Evolutionary conservation across 768 basidiomycete species (phyloP), one percentile per base, ranked within the genome.

Genomic region (Lentinula boryana): DNA sequence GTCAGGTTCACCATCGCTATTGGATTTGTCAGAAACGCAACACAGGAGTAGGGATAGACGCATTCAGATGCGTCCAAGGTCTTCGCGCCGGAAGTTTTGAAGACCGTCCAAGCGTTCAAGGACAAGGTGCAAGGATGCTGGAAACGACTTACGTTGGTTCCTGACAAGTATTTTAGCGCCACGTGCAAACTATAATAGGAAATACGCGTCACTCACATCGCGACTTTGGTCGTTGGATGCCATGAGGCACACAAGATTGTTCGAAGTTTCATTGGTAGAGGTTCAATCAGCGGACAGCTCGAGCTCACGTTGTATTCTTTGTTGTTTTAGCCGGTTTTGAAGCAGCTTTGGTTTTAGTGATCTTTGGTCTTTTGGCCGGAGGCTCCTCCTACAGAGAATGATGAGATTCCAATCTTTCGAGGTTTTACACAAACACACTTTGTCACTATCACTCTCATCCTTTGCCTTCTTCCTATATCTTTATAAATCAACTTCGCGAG

Each of bases 41-140:
- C 87, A 88, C 70, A 87, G 71, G 43, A 88, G 71, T 64, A 81
- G 83, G 66, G 77, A 80, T 70, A 86, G 74, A 72, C 70, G 79
- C 88, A 90, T 89, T 80, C 68, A 72, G 64, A 70, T 62, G 71
- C 70, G 75, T 74, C 67, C 75, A 75, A 71, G 64, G 68, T 69
- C 68, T 64, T 33, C 54, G 58, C 60, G 63, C 27, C 33, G 50
- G 51, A 16, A 12, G 18, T 40, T 23, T 16, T 40, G 48, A 40
- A 41, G 21, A 50, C 46, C 8, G 48, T 15, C 36, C 58, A 31
- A 31, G 13, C 12, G 41, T 58, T 21, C 36, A 32, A 58, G 21
- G 38, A 44, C 56, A 18, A 48, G 16, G 7, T 40, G 27, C 41
- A 9, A 32, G 13, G 27, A 58, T 5, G 56, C 12, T 27, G 49